Evolutionary conservation across 2,329 filamentous ascomycete species (phyloP).

Genomic region (Furcasterigmium furcatum): DNA sequence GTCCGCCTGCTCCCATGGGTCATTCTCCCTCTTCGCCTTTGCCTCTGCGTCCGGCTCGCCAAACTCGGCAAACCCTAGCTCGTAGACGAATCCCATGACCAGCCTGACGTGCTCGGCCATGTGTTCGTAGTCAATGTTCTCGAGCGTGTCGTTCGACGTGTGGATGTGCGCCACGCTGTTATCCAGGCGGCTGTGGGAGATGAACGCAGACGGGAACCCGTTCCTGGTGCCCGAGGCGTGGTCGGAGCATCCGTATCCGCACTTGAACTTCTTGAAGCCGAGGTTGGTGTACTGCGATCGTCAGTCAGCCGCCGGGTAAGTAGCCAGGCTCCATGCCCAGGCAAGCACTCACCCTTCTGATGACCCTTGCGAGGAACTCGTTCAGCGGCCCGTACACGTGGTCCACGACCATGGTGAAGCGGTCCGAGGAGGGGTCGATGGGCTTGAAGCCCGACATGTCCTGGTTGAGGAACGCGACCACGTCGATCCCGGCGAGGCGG

Average conservation of each 20-base stretch:
- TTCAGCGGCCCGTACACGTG: neutral
- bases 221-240: slow-evolving; percentile 22
- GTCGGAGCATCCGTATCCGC: slow-evolving; percentile 41
- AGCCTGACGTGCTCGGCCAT: slow-evolving; percentile 1
- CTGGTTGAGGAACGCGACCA: slow-evolving; percentile 44
- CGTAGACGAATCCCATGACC: neutral
- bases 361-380: neutral
- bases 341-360: neutral
- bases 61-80: slow-evolving; percentile 1
- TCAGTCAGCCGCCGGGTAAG: neutral
- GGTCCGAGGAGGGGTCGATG: neutral
- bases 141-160: neutral
- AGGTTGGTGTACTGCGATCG: neutral
- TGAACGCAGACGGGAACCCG: slow-evolving; percentile 17
- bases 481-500: slow-evolving; percentile 28
- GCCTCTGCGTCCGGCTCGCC: too few species aligned
- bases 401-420: neutral
- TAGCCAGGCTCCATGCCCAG: too few species aligned
- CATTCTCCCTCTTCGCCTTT: too few species aligned
- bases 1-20: too few species aligned
- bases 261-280: slow-evolving; percentile 11
- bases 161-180: neutral
- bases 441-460: slow-evolving; percentile 41
- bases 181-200: neutral
- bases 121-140: neutral